phyloP scores from a whole-genome alignment of 768 basidiomycete genomes.

The Termitomyces sp. region DNA sequence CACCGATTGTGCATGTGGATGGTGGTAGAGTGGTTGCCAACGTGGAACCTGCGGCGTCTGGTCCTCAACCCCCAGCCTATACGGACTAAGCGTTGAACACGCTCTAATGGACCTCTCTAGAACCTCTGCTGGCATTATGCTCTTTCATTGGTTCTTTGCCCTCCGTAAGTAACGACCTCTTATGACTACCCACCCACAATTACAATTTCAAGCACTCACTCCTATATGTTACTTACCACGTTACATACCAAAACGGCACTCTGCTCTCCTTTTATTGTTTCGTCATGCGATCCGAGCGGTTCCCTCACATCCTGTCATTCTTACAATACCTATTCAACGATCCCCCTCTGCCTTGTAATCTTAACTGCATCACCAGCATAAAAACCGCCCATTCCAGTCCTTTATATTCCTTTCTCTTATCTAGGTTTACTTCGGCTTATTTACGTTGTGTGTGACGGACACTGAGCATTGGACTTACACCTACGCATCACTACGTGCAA shows the following conservation, averaged over 20 bases:
- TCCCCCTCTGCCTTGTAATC: background rate
- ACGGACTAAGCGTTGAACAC: background rate
- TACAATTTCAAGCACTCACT: background rate
- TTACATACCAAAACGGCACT: constrained; percentile 3
- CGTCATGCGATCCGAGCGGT: background rate
- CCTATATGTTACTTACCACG: background rate
- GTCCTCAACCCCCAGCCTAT: constrained; percentile 15
- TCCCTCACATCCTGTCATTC: constrained; percentile 1
- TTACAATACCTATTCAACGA: constrained; percentile 4
- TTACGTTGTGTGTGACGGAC: background rate
- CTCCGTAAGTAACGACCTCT: constrained; percentile 5
- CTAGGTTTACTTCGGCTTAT: background rate
- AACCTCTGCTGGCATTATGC: background rate
- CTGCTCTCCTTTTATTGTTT: constrained; percentile 1
- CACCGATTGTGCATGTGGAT: constrained; percentile 35
- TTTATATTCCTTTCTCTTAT: background rate
- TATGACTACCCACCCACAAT: background rate
- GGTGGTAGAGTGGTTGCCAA: constrained; percentile 28
- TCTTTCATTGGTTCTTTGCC: background rate
- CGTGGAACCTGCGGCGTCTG: constrained; percentile 14
- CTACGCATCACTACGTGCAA: constrained; percentile 1
- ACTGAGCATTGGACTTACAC: background rate
- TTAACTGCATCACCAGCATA: constrained; percentile 1
- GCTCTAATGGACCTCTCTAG: background rate
- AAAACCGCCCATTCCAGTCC: background rate